A percentile compares a stretch with the other conserved stretches of the same genome.
phyloP scores from a whole-genome alignment of 768 basidiomycete genomes.

The Crassisporium funariophilum region DNA sequence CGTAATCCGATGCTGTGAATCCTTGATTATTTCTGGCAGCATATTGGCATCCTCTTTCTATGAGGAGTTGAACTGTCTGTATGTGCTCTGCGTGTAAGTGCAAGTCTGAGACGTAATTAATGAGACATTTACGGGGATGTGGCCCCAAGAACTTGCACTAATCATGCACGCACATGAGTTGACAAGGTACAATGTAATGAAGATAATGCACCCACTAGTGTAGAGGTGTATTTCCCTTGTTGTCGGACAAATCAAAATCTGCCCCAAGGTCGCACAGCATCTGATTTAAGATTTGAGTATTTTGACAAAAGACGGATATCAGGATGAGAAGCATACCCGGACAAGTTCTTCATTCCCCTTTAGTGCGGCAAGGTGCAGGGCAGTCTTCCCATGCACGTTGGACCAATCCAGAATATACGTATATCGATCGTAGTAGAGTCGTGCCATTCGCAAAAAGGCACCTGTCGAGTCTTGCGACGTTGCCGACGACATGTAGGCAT shows the following conservation, averaged over 20 bases:
- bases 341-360: conserved; percentile 92
- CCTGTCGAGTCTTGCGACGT: conserved; percentile 64
- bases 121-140: conserved; percentile 62
- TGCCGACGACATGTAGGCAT: conserved; percentile 48
- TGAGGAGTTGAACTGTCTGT: conserved; percentile 81
- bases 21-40: conserved; percentile 86
- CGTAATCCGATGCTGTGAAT: conserved; percentile 91
- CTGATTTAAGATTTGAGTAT: conserved; percentile 39
- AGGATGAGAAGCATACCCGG: conserved; percentile 51
- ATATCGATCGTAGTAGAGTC: conserved; percentile 84
- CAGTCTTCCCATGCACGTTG: conserved; percentile 86
- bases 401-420: conserved; percentile 91
- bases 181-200: conserved; percentile 6
- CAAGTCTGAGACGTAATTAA: conserved; percentile 7
- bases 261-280: conserved; percentile 92
- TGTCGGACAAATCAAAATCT: conserved; percentile 87
- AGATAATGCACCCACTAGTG: conserved; percentile 71
- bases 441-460: conserved; percentile 83
- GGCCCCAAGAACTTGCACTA: conserved; percentile 89
- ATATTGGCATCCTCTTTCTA: conserved; percentile 87
- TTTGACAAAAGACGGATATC: background rate
- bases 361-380: conserved; percentile 83
- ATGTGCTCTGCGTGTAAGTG: conserved; percentile 4
- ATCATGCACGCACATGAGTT: conserved; percentile 8
- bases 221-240: conserved; percentile 88